Percentiles rank a stretch among this genome's conserved stretches.
Conservation (phyloP, 306 rosid genomes). For the Hippophae gyantsensis region DNA sequence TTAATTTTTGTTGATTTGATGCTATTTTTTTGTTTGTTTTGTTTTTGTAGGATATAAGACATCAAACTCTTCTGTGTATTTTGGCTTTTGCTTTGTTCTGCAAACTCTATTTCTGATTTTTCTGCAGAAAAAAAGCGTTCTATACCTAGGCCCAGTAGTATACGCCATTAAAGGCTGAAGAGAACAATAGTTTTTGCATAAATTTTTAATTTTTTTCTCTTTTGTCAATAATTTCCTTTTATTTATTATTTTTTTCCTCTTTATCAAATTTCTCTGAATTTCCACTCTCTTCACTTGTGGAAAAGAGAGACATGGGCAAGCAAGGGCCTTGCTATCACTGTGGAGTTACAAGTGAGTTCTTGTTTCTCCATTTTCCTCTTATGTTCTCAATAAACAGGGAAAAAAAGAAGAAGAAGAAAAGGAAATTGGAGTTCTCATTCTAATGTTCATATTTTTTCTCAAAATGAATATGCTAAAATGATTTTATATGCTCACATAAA, state of each 20-base stretch:
- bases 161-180: slow-evolving; percentile 27
- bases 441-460: slow-evolving; percentile 10
- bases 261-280: slow-evolving; percentile 34
- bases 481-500: slow-evolving; percentile 16
- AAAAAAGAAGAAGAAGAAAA: not conserved
- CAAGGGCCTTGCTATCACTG: slow-evolving; percentile 99
- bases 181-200: slow-evolving; percentile 29
- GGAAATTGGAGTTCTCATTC: slow-evolving; percentile 19
- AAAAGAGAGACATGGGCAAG: slow-evolving; percentile 75
- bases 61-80: slow-evolving; percentile 57
- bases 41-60: slow-evolving; percentile 30
- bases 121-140: slow-evolving; percentile 34
- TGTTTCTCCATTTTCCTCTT: slow-evolving; percentile 50
- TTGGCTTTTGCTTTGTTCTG: slow-evolving; percentile 49
- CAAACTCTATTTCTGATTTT: slow-evolving; percentile 50
- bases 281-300: slow-evolving; percentile 32
- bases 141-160: slow-evolving; percentile 33
- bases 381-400: slow-evolving; percentile 8
- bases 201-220: slow-evolving; percentile 16
- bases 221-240: slow-evolving; percentile 9
- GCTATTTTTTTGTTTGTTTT: slow-evolving; percentile 29
- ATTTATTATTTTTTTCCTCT: slow-evolving; percentile 7
- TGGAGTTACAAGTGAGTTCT: slow-evolving; percentile 99
- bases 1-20: slow-evolving; percentile 35
- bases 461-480: slow-evolving; percentile 15